Base-by-base conservation (phyloP, 2,329 filamentous ascomycete species). In the Huntiella omanensis region DNA sequence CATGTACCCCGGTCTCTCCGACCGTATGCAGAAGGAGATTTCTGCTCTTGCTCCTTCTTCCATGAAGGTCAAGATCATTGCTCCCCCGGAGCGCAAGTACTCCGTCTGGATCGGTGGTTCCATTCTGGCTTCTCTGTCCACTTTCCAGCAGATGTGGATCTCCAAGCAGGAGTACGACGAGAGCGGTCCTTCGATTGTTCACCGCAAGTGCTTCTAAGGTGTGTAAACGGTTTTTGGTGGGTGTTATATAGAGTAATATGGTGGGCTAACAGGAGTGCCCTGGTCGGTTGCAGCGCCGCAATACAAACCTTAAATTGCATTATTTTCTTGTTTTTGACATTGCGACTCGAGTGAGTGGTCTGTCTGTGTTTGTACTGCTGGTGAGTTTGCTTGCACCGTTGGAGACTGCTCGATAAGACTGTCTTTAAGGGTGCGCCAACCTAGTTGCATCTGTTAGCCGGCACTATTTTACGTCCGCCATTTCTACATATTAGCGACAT, bases 91-190 rank as follows among this genome's bases (percentile, higher is more conserved):
- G 83, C 85, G 91, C 72, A 98, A 98, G 80, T 98, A 98, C 85
- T 96, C 91, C 55, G 91, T 98, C 77, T 98, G 91, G 91, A 98
- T 98, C 68, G 91, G 91, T 91, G 91, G 91, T 79, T 98, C 91
- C 69, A 98, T 98, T 73, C 73, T 98, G 63, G 91, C 91, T 60
- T 98, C 91, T 55, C 83, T 98, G 62, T 98, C 91, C 59, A 98
- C 91, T 70, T 98, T 98, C 88, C 91, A 98, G 78, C 91, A 98
- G 75, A 98, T 98, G 91, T 98, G 91, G 91, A 96, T 98, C 80
- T 98, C 91, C 62, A 98, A 98, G 86, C 91, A 98, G 75, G 88
- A 96, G 77, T 96, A 96, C 80, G 91, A 98, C 75, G 91, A 96
- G 85, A 91, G 82, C 69, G 88, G 88, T 72, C 91, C 88, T 61